Base-by-base conservation (phyloP, 805 yeast genomes). In the Ogataea methylovora region DNA sequence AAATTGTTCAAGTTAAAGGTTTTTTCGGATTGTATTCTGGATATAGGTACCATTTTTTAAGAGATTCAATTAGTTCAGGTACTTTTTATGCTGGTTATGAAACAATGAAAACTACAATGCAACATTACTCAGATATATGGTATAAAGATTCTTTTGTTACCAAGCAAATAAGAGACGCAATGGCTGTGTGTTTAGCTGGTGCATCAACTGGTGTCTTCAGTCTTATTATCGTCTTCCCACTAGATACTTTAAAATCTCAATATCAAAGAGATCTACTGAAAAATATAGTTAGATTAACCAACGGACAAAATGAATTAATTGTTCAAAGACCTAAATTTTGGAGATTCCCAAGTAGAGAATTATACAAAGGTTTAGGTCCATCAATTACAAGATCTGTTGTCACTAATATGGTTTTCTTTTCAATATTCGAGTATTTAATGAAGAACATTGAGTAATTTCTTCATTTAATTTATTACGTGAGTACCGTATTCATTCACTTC, bases 311-410 rank as follows among this genome's bases (percentile, higher is more conserved):
- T 25, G 67, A 70, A 46, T 44, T 62, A 27, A 68, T 68, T 8
- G 46, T 52, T 18, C 42, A 36, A 33, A 41, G 41, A 8, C 60
- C 65, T 40, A 48, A 55, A 36, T 52, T 61, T 36, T 25, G 27
- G 10, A 46, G 44, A 13, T 58, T 66, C 30, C 76, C 66, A 25
- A 61, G 58, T 4, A 60, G 71, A 33, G 61, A 71, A 20, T 67
- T 81, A 70, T 85, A 84, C 56, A 65, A 86, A 33, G 95, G 95
- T 0, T 60, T 85, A 29, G 84, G 86, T 2, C 84, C 85, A 19
- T 79, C 88, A 10, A 61, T 82, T 19, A 61, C 78, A 8, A 67
- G 95, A 40, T 78, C 92, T 0, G 73, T 85, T 33, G 47, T 81
- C 35, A 81, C 79, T 11, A 85, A 85, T 40, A 71, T 81, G 71